Evolutionary conservation across 257 asterid species (phyloP).

Genomic region (Nicotiana sylvestris): DNA sequence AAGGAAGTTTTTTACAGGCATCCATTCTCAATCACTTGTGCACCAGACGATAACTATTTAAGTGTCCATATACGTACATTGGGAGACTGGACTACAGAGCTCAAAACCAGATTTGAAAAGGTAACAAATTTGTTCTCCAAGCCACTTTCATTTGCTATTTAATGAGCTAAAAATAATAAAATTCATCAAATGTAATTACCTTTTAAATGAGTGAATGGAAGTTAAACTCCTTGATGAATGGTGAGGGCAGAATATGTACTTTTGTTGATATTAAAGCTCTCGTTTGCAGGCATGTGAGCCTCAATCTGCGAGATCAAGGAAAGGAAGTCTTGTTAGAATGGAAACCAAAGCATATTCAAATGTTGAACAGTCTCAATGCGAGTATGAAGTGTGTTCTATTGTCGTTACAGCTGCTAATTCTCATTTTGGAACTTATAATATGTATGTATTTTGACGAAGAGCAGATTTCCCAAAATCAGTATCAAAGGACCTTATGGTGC

Average conservation of each 20-base stretch:
- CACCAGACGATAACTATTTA: slow-evolving; percentile 78
- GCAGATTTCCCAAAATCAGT: slow-evolving; percentile 61
- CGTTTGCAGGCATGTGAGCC: slow-evolving; percentile 61
- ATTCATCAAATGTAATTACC: no score
- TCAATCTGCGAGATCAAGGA: slow-evolving; percentile 30
- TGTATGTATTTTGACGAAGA: no score
- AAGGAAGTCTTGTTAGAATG: slow-evolving; percentile 61
- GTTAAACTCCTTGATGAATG: not conserved
- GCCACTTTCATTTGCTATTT: not conserved
- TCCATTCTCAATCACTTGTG: slow-evolving; percentile 94
- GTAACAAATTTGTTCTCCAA: slow-evolving; percentile 18
- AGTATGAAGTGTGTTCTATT: slow-evolving; percentile 40
- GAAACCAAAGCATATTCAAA: slow-evolving; percentile 59
- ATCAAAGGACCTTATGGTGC: slow-evolving; percentile 93
- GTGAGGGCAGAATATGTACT: not conserved
- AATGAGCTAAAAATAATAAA: no score
- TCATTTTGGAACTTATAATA: not conserved
- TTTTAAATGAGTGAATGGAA: no score
- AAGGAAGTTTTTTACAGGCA: slow-evolving; percentile 46
- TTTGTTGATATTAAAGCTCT: not conserved
- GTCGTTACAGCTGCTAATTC: not conserved
- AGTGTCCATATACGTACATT: slow-evolving; percentile 80
- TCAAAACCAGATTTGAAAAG: slow-evolving; percentile 54
- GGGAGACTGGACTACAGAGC: slow-evolving; percentile 96
- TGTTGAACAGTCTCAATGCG: slow-evolving; percentile 29